A percentile compares a stretch with the other conserved stretches of the same genome.
Conservation (phyloP, 306 rosid species). For the Fragaria iinumae region DNA sequence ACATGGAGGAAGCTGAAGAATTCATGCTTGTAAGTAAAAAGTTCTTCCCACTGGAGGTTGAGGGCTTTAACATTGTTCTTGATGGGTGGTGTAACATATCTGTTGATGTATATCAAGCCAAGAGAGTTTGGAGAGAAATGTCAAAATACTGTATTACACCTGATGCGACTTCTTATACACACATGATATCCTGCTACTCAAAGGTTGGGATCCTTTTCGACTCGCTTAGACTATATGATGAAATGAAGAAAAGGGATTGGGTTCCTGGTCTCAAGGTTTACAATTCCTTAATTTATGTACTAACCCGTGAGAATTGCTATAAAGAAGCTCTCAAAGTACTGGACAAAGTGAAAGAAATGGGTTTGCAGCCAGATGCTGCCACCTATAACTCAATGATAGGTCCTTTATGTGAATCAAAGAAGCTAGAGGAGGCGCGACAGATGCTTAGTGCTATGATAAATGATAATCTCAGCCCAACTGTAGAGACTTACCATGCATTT, state of each 20-base stretch:
- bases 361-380: slow-evolving; percentile 66
- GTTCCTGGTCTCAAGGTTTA: slow-evolving; percentile 56
- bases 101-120: slow-evolving; percentile 62
- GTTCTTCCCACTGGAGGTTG: slow-evolving; percentile 63
- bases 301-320: slow-evolving; percentile 63
- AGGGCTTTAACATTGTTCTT: slow-evolving; percentile 78
- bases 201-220: slow-evolving; percentile 78
- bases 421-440: slow-evolving; percentile 58
- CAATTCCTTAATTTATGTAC: slow-evolving; percentile 66
- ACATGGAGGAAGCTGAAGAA: slow-evolving; percentile 90
- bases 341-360: slow-evolving; percentile 58
- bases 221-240: slow-evolving; percentile 85
- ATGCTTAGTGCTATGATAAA: slow-evolving; percentile 53
- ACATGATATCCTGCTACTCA: slow-evolving; percentile 86
- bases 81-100: slow-evolving; percentile 81
- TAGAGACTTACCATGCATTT: slow-evolving; percentile 79
- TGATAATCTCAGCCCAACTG: slow-evolving; percentile 63
- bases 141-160: slow-evolving; percentile 61
- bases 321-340: slow-evolving; percentile 76
- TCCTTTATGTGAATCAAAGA: slow-evolving; percentile 69
- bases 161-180: slow-evolving; percentile 68
- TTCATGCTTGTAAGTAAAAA: slow-evolving; percentile 73
- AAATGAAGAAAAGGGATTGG: slow-evolving; percentile 76
- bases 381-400: slow-evolving; percentile 74
- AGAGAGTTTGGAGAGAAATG: slow-evolving; percentile 95